These are phyloP conservation scores for Lichtheimia ramosa DNA, from an alignment of 371 early-diverging fungal genomes.

Conservation along the genomic window DNA sequence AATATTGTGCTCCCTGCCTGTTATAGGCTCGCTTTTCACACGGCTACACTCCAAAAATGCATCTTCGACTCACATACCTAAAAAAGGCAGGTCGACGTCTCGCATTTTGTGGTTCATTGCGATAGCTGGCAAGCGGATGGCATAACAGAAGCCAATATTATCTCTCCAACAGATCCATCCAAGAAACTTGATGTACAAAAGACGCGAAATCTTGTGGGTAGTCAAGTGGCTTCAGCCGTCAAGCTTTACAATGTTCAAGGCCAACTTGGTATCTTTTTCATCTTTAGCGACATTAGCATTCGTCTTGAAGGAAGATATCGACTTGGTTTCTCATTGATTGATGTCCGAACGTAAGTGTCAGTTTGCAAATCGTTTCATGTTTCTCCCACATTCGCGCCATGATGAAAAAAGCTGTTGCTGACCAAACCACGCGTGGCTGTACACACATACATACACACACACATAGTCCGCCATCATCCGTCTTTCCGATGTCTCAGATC, in stretches of 20 bases:
- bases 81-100: conserved; percentile 13
- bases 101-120: conserved; percentile 20
- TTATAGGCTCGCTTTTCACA: not conserved
- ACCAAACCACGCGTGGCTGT: not conserved
- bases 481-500: conserved; percentile 22
- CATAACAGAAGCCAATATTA: conserved; percentile 24
- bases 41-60: not conserved
- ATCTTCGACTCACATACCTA: not conserved
- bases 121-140: conserved; percentile 31
- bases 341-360: conserved; percentile 51
- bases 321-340: conserved; percentile 59
- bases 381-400: too few species aligned
- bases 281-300: conserved; percentile 73
- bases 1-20: not conserved
- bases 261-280: conserved; percentile 73
- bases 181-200: conserved; percentile 4
- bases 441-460: not conserved
- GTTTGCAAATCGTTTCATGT: not conserved
- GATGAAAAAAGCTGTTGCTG: not conserved
- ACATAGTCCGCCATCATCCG: not conserved
- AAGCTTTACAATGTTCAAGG: conserved; percentile 63
- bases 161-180: conserved; percentile 10
- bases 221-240: conserved; percentile 66
- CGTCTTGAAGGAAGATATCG: conserved; percentile 66
- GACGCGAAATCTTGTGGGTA: conserved; percentile 69